Evolutionary conservation across 139 green algal genomes (phyloP).

Genomic region (Diplosphaera chodatii): DNA sequence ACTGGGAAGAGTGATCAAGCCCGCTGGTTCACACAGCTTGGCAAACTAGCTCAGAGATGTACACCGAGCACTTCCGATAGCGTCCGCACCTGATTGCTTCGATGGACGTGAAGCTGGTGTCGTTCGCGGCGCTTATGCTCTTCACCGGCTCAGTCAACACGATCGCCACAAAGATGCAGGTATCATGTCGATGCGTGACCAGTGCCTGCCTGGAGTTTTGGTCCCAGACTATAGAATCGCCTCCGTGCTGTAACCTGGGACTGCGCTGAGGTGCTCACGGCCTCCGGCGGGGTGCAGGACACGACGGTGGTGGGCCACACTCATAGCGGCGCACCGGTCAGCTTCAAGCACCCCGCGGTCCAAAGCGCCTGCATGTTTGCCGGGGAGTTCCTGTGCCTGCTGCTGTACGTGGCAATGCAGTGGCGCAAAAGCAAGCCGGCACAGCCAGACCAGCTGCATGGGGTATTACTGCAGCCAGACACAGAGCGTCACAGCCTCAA

Average conservation of each 20-base stretch:
- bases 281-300: no score
- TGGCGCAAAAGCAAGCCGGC: constrained; percentile 23
- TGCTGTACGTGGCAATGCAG: constrained; percentile 54
- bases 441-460: neutral
- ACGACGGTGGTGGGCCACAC: constrained; percentile 41
- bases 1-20: no score
- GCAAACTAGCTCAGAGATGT: no score
- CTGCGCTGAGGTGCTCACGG: no score
- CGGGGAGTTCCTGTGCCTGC: constrained; percentile 69
- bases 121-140: constrained; percentile 5
- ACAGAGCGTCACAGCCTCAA: constrained; percentile 7
- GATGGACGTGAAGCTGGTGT: neutral
- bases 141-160: constrained; percentile 76
- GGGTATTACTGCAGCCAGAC: neutral
- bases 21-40: no score
- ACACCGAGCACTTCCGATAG: no score
- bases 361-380: constrained; percentile 76
- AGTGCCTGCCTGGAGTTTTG: no score
- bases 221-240: no score
- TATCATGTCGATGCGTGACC: no score
- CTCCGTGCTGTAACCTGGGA: no score
- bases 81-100: no score
- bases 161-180: constrained; percentile 77
- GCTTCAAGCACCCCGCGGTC: constrained; percentile 70
- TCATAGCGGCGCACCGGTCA: constrained; percentile 28